A percentile compares a stretch with the other conserved stretches of the same genome.
Evolutionary conservation across 768 basidiomycete genomes (phyloP).

Genomic region (Lentinula boryana): DNA sequence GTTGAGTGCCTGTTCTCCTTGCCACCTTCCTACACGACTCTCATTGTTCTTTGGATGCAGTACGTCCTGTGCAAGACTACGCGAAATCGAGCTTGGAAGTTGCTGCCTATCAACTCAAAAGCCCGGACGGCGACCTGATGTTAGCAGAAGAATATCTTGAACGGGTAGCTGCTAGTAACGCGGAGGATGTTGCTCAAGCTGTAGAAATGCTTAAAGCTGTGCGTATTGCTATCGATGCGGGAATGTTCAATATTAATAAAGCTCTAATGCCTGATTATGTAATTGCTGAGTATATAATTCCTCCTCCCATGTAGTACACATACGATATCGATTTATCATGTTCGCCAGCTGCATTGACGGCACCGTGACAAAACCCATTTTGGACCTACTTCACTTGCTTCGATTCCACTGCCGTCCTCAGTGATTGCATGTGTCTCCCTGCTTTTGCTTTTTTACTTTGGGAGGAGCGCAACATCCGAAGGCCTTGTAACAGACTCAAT

Average conservation of each 20-base stretch:
- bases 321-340: too few species aligned
- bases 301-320: too few species aligned
- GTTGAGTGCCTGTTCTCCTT: constrained; percentile 29
- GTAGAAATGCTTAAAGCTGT: constrained; percentile 57
- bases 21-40: constrained; percentile 9
- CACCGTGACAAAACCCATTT: too few species aligned
- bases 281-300: too few species aligned
- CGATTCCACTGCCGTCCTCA: too few species aligned
- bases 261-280: too few species aligned
- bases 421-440: too few species aligned
- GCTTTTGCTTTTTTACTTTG: too few species aligned
- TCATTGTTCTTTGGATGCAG: constrained; percentile 29
- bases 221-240: neutral
- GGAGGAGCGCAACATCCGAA: too few species aligned
- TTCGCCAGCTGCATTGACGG: too few species aligned
- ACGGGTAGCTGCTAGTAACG: constrained; percentile 70
- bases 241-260: neutral
- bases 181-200: constrained; percentile 73
- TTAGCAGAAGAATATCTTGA: constrained; percentile 73
- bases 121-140: constrained; percentile 55
- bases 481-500: too few species aligned
- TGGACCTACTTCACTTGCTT: too few species aligned
- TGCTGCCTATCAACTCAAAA: constrained; percentile 69
- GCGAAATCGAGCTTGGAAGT: constrained; percentile 82
- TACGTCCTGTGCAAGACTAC: constrained; percentile 69